These are phyloP conservation scores for Paulinella micropora DNA, from an alignment of 78 protist genomes.

Conservation along the genomic window DNA sequence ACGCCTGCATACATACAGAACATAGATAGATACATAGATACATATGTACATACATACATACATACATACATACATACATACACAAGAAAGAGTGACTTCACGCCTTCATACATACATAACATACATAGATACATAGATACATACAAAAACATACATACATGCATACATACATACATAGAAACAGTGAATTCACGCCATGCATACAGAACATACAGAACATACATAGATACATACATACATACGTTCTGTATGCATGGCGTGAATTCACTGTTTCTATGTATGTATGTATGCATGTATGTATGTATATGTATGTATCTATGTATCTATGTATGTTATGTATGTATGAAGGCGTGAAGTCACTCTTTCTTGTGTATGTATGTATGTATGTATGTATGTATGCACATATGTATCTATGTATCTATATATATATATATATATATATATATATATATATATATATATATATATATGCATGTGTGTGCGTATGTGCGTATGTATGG, in stretches of 20 bases:
- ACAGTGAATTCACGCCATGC: neutral
- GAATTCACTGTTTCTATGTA: neutral
- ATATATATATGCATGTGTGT: neutral
- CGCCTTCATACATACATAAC: neutral
- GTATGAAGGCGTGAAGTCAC: no score
- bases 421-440: neutral
- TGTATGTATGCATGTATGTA: neutral
- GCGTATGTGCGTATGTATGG: neutral
- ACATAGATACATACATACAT: neutral
- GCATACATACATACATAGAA: neutral
- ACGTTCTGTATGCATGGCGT: neutral
- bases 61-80: neutral
- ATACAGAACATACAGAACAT: neutral
- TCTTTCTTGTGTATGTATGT: neutral
- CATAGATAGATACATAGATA: neutral
- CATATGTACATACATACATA: neutral
- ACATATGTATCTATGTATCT: neutral
- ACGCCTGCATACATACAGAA: no score
- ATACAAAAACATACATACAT: neutral
- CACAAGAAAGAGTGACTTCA: neutral
- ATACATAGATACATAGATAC: neutral
- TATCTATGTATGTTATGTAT: neutral
- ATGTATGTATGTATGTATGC: neutral
- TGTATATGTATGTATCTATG: neutral
- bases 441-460: neutral